Conservation (phyloP, 2,329 filamentous ascomycete genomes). For the Colletotrichum tropicicola region DNA sequence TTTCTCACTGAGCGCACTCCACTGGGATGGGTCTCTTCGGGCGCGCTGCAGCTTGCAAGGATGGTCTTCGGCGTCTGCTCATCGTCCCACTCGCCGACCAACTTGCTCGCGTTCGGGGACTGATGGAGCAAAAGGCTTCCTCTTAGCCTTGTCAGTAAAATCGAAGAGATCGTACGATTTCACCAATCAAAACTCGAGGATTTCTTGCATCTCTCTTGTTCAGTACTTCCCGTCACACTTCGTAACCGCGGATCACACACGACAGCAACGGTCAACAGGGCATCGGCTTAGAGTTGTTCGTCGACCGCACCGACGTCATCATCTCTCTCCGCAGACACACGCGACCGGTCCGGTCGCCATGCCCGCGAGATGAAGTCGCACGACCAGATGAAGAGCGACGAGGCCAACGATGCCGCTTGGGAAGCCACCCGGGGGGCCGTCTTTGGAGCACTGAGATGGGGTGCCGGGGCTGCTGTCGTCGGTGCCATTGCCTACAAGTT, state of each 20-base stretch:
- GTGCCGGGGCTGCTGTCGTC: constrained; percentile 69
- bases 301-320: constrained; percentile 20
- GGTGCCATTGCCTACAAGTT: constrained; percentile 69
- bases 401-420: constrained; percentile 76
- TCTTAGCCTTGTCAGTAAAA: background rate
- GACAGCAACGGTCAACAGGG: too few relatives aligned
- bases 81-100: constrained; percentile 10
- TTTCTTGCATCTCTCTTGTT: background rate
- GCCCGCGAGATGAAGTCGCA: constrained; percentile 54
- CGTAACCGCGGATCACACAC: too few relatives aligned
- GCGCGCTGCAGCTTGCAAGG: constrained; percentile 7
- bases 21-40: background rate
- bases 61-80: constrained; percentile 23
- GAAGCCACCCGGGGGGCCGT: constrained; percentile 75
- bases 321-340: background rate
- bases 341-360: constrained; percentile 3
- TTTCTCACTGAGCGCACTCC: background rate
- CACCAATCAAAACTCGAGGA: constrained; percentile 12
- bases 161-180: constrained; percentile 18
- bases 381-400: constrained; percentile 69
- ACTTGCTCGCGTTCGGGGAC: constrained; percentile 20
- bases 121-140: constrained; percentile 16
- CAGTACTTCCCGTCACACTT: background rate
- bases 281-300: too few relatives aligned
- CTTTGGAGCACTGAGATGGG: constrained; percentile 77